Conservation (phyloP, 108 stramenopile genomes). For the Nitzschia palea region DNA sequence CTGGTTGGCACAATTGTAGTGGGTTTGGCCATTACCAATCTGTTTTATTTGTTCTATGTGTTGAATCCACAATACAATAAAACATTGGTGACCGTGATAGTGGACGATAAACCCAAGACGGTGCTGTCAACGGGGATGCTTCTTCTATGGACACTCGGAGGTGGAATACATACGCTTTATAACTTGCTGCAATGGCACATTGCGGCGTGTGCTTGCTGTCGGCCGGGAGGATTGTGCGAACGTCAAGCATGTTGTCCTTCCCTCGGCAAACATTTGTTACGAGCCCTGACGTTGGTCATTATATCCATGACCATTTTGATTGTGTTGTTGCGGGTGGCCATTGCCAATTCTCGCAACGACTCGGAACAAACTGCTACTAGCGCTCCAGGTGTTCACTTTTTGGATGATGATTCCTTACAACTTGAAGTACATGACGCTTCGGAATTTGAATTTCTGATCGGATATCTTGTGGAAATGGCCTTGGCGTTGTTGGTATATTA, state of each 20-base stretch:
- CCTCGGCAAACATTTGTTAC: constrained; percentile 43
- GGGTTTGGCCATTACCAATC: constrained; percentile 76
- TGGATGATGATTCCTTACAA: constrained; percentile 20
- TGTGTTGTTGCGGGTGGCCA: constrained; percentile 53
- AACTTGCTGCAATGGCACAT: constrained; percentile 76
- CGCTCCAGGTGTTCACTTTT: constrained; percentile 9
- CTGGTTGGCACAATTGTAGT: constrained; percentile 68
- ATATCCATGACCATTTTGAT: constrained; percentile 50
- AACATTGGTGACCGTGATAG: constrained; percentile 8
- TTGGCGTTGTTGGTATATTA: constrained; percentile 70
- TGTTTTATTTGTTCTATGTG: constrained; percentile 58
- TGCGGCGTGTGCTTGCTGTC: constrained; percentile 74
- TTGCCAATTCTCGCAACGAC: background rate
- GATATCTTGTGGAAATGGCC: constrained; percentile 64
- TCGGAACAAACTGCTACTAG: background rate
- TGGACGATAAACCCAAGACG: background rate
- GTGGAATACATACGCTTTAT: constrained; percentile 61
- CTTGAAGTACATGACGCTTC: constrained; percentile 29
- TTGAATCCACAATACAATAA: constrained; percentile 40
- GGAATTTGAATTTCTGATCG: constrained; percentile 63
- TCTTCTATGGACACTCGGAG: constrained; percentile 76
- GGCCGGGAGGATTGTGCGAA: constrained; percentile 29
- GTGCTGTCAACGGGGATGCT: constrained; percentile 50
- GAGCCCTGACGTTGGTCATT: constrained; percentile 49
- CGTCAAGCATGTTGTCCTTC: constrained; percentile 31